Evolutionary conservation across 2,329 filamentous ascomycete species (phyloP).

Genomic region (Trichoderma lentiforme): DNA sequence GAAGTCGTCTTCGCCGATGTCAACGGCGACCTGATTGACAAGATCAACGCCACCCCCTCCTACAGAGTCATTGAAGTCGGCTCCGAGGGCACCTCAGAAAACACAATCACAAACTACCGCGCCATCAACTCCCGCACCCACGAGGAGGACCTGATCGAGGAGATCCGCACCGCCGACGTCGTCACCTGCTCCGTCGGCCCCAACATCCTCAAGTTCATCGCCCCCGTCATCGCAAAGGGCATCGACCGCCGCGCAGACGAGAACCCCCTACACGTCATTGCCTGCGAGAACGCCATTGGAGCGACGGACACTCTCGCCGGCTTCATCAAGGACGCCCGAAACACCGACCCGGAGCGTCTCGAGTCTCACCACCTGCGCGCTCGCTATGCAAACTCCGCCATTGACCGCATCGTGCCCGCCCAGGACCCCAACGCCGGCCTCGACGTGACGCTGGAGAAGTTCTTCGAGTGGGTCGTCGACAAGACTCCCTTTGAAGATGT

Average conservation of each 20-base stretch:
- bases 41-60: constrained; percentile 68
- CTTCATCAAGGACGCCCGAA: constrained; percentile 71
- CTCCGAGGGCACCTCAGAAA: constrained; percentile 73
- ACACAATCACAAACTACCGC: constrained; percentile 89
- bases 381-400: constrained; percentile 93
- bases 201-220: constrained; percentile 94
- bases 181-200: constrained; percentile 97
- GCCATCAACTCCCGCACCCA: constrained; percentile 93
- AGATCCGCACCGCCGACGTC: constrained; percentile 82
- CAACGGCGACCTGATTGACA: constrained; percentile 75
- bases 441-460: constrained; percentile 94
- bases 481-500: constrained; percentile 73
- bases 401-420: constrained; percentile 95
- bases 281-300: constrained; percentile 96
- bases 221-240: constrained; percentile 90
- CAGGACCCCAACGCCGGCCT: constrained; percentile 78
- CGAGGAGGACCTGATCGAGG: constrained; percentile 74
- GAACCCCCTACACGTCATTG: constrained; percentile 83
- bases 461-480: constrained; percentile 99
- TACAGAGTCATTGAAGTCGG: constrained; percentile 96
- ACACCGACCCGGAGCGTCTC: constrained; percentile 67
- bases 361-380: constrained; percentile 69
- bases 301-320: constrained; percentile 84
- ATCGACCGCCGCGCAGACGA: constrained; percentile 70
- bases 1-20: constrained; percentile 97